Percentiles rank a stretch among this genome's conserved stretches.
Conservation (phyloP, 306 rosid genomes). For the Acacia confusa region DNA sequence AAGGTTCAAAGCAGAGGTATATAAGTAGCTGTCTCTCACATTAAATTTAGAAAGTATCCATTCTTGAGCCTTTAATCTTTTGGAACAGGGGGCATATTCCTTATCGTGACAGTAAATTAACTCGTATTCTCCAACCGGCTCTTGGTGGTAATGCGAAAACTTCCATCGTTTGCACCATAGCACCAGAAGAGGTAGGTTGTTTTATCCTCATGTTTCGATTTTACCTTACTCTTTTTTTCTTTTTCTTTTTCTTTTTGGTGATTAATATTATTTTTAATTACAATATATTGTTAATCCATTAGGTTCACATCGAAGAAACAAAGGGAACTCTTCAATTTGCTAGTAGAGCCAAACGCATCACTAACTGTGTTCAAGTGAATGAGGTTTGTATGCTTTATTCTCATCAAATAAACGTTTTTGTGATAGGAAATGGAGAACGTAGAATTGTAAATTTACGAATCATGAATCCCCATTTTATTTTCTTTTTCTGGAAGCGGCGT, state of each 20-base stretch:
- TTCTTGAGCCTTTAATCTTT: slow-evolving; percentile 8
- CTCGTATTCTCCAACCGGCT: slow-evolving; percentile 99
- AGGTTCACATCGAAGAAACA: slow-evolving; percentile 93
- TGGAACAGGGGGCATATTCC: slow-evolving; percentile 87
- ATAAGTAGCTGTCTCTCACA: neutral
- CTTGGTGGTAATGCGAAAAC: slow-evolving; percentile 99
- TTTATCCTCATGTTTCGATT: slow-evolving; percentile 6
- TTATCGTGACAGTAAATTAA: slow-evolving; percentile 93
- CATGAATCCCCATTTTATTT: slow-evolving; percentile 5
- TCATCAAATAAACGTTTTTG: neutral
- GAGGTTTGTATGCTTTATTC: slow-evolving; percentile 56
- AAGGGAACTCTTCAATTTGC: slow-evolving; percentile 99
- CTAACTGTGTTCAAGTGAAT: slow-evolving; percentile 93
- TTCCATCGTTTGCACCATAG: slow-evolving; percentile 89
- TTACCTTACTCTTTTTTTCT: neutral
- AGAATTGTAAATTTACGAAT: neutral
- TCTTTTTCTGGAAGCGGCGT: neutral
- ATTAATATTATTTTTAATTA: neutral
- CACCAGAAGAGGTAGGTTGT: slow-evolving; percentile 87
- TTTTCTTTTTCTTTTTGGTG: neutral
- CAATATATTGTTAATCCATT: slow-evolving; percentile 21
- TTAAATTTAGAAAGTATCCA: slow-evolving; percentile 7
- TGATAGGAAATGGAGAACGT: slow-evolving; percentile 2
- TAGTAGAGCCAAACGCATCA: slow-evolving; percentile 94
- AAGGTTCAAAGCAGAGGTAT: slow-evolving; percentile 84